phyloP scores from a whole-genome alignment of 441 rosid genomes.

The Bruguiera hainesii region DNA sequence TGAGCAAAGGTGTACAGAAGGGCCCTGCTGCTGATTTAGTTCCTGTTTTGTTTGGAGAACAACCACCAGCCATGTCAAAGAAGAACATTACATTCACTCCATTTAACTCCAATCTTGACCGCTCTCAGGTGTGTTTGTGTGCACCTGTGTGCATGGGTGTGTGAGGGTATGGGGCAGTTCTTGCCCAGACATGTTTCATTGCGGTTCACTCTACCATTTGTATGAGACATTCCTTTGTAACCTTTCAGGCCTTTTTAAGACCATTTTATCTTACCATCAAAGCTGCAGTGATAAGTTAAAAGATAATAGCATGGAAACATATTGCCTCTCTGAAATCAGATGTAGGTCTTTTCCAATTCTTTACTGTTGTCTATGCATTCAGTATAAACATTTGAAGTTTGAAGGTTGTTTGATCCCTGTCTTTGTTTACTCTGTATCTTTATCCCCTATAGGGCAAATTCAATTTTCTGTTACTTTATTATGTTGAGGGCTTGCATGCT shows the following conservation, averaged over 20 bases:
- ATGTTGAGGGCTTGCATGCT: too few relatives aligned
- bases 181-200: not conserved
- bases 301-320: slow-evolving; percentile 1
- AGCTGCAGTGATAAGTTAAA: not conserved
- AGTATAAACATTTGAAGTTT: not conserved
- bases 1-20: slow-evolving; percentile 80
- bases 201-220: not conserved
- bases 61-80: slow-evolving; percentile 48
- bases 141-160: not conserved
- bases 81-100: slow-evolving; percentile 57
- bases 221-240: not conserved
- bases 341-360: not conserved
- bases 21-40: slow-evolving; percentile 89
- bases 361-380: not conserved
- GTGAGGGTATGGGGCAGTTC: not conserved
- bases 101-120: slow-evolving; percentile 74
- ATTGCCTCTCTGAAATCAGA: not conserved
- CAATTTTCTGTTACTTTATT: not conserved
- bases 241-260: not conserved
- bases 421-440: too few relatives aligned
- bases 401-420: not conserved
- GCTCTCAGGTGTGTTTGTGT: slow-evolving; percentile 58
- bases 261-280: not conserved
- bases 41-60: slow-evolving; percentile 89
- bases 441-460: not conserved